Evolutionary conservation across 768 basidiomycete genomes (phyloP).

Genomic region (Suillus luteus): DNA sequence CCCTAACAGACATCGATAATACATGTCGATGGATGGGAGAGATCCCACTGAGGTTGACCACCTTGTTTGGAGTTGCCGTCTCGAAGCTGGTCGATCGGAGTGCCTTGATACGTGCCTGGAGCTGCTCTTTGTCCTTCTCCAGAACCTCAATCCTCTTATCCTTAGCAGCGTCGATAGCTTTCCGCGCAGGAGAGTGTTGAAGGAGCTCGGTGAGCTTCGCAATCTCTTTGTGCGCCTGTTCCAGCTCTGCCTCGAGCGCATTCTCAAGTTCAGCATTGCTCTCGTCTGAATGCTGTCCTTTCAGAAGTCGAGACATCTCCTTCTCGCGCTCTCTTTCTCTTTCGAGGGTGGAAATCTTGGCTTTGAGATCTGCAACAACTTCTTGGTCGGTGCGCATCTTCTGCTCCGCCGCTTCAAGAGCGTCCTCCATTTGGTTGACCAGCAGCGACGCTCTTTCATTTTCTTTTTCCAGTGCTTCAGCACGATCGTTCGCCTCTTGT

Average conservation of each 20-base stretch:
- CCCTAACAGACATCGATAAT: conserved; percentile 64
- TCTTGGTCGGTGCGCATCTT: conserved; percentile 68
- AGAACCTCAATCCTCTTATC: conserved; percentile 75
- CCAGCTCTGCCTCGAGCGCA: conserved; percentile 73
- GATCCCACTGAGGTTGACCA: conserved; percentile 56
- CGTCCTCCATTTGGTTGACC: conserved; percentile 71
- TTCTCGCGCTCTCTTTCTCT: conserved; percentile 50
- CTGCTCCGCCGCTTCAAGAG: conserved; percentile 71
- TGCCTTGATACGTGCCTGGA: conserved; percentile 68
- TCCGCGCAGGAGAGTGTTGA: conserved; percentile 71
- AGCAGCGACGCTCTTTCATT: conserved; percentile 54
- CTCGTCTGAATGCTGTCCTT: conserved; percentile 31
- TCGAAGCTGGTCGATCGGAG: conserved; percentile 55
- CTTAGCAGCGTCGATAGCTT: conserved; percentile 76
- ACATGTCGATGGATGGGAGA: conserved; percentile 80
- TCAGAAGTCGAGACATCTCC: conserved; percentile 25
- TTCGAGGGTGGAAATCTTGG: conserved; percentile 55
- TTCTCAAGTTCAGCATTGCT: conserved; percentile 57
- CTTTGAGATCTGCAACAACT: conserved; percentile 49
- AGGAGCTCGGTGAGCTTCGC: conserved; percentile 66
- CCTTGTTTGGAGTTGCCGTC: conserved; percentile 58
- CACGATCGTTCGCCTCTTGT: conserved; percentile 49
- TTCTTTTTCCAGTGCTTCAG: conserved; percentile 55
- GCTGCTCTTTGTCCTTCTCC: conserved; percentile 74
- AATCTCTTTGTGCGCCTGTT: conserved; percentile 75